These are phyloP conservation scores for Lenwebbia sp. DNA, from an alignment of 345 rosid species.

Conservation along the genomic window DNA sequence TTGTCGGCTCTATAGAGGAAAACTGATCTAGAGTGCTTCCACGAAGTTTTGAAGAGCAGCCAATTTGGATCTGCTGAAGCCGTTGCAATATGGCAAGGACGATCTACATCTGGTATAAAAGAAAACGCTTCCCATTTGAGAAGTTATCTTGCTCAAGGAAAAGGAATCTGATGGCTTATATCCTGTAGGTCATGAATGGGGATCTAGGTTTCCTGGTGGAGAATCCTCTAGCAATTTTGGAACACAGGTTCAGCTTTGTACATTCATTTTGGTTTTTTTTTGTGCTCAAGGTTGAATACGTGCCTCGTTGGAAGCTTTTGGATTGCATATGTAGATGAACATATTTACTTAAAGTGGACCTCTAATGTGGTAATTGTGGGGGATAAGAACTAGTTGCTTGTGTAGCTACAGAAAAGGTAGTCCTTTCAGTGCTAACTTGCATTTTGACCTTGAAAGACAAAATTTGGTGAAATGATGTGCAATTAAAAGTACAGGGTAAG, in stretches of 20 bases:
- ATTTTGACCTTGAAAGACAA: background rate
- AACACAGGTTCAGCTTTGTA: background rate
- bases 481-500: background rate
- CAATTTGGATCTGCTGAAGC: constrained; percentile 4
- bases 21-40: constrained; percentile 18
- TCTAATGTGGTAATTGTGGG: background rate
- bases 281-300: background rate
- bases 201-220: background rate
- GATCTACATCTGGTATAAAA: constrained; percentile 13
- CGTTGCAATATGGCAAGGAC: constrained; percentile 3
- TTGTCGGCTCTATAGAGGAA: constrained; percentile 21
- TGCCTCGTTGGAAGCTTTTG: background rate
- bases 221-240: background rate
- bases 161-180: background rate
- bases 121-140: background rate
- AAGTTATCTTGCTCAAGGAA: background rate
- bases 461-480: background rate
- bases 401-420: background rate
- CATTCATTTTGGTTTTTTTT: background rate
- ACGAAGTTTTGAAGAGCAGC: constrained; percentile 17
- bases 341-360: background rate
- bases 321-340: background rate
- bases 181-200: background rate
- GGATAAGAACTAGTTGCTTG: background rate
- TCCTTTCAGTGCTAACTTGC: background rate